Evolutionary conservation across 176 grass and related monocot species (phyloP), one percentile per base, ranked within the genome.

Genomic region (Carex kokanica): DNA sequence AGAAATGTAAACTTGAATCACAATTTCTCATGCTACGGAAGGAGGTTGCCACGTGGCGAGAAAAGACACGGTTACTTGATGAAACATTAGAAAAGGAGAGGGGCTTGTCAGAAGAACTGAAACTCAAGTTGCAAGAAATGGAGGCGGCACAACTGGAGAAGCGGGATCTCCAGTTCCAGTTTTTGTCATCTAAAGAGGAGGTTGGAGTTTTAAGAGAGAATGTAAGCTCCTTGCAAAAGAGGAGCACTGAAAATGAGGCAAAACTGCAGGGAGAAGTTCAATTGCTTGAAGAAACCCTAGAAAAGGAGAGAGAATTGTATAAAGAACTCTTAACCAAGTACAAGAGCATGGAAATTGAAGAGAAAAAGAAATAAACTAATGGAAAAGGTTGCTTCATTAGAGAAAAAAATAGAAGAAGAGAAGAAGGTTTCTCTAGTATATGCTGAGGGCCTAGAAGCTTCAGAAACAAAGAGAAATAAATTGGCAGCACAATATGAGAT

Each of bases 391-490:
- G 45, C 52, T 58, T 79, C 70, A 36, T 64, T 99, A 36, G 89
- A 93, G 75, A 87, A 29, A 57, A 93, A 89, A 80, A 43, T 93
- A 65, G 91, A 92, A 70, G 89, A 83, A 12, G 86, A 90, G 80
- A 93, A 90, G 74, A 87, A 84, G 81, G 57, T 89, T 58, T 90
- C 91, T 74, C 80, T 88, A 43, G 88, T 83, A 8, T 90, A 88
- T 86, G 78, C 87, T 62, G 84, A 74, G 80, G 91, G 90, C 69
- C 36, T 89, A 61, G 86, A 93, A 87, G 88, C 88, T 83, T 86
- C 86, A 38, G 85, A 96, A 88, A 83, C 70, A 13, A 89, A 93
- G 66, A 90, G 87, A 81, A 87, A 91, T 31, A 88, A 95, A 69
- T 64, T 92, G 71, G 23, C 41, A 2, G 31, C 21, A 15, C 83